phyloP scores from a whole-genome alignment of 192 early-diverging fungal species.

The Gamsiella multidivaricata region DNA sequence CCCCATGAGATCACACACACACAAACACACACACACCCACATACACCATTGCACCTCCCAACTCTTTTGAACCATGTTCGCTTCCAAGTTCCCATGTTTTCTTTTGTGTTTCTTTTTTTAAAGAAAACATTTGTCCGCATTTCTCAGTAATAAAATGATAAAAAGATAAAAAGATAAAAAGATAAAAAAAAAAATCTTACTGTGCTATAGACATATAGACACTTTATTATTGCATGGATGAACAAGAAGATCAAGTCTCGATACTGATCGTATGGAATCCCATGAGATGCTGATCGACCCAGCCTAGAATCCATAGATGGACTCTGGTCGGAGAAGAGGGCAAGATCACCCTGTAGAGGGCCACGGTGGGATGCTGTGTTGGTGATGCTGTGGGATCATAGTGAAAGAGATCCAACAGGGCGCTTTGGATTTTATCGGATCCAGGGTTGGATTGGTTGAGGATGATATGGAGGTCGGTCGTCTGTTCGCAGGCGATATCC shows the following conservation, averaged over 20 bases:
- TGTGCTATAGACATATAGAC: too few relatives aligned
- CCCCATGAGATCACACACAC: neutral
- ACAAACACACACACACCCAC: neutral
- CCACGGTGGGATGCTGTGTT: neutral
- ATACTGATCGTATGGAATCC: slow-evolving; percentile 47
- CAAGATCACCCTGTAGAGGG: slow-evolving; percentile 23
- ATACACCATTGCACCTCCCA: slow-evolving; percentile 2
- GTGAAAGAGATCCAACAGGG: slow-evolving; percentile 18
- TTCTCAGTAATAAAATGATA: too few relatives aligned
- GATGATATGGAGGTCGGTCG: neutral
- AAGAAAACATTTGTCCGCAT: neutral
- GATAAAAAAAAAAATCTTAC: slow-evolving; percentile 5
- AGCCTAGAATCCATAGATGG: slow-evolving; percentile 44
- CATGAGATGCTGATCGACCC: slow-evolving; percentile 30
- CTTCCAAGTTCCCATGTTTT: neutral
- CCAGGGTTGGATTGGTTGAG: slow-evolving; percentile 23
- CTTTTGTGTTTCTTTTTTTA: neutral
- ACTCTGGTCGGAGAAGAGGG: slow-evolving; percentile 24
- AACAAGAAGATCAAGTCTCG: slow-evolving; percentile 16
- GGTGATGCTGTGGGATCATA: neutral
- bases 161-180: too few relatives aligned
- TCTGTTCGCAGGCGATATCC: slow-evolving; percentile 8
- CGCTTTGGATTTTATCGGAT: slow-evolving; percentile 6
- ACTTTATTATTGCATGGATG: neutral
- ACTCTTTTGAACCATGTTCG: slow-evolving; percentile 17